Conservation (phyloP, 805 yeast species). For the Barnettozyma botsteinii region DNA sequence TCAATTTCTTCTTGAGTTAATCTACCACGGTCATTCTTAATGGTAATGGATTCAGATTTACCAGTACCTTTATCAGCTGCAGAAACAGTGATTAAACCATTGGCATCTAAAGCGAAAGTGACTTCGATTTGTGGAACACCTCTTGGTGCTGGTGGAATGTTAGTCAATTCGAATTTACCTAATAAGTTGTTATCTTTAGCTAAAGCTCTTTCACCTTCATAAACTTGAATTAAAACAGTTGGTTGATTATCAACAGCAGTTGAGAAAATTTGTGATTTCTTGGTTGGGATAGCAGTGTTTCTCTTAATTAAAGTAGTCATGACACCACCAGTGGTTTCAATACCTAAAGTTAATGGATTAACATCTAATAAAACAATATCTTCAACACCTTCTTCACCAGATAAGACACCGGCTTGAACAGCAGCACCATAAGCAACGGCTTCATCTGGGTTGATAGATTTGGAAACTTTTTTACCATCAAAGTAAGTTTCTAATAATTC, state of each 20-base stretch:
- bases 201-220: constrained; percentile 93
- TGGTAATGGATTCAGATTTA: constrained; percentile 83
- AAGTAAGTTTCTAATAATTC: constrained; percentile 85
- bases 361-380: constrained; percentile 88
- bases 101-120: constrained; percentile 81
- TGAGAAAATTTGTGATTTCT: constrained; percentile 91
- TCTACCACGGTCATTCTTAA: constrained; percentile 92
- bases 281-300: constrained; percentile 93
- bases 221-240: constrained; percentile 89
- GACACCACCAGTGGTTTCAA: constrained; percentile 96
- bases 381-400: constrained; percentile 93
- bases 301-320: constrained; percentile 94
- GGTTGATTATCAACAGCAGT: constrained; percentile 97
- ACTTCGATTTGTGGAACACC: constrained; percentile 90
- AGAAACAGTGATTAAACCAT: constrained; percentile 78
- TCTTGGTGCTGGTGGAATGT: constrained; percentile 88
- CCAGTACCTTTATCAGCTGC: constrained; percentile 95
- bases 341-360: constrained; percentile 90
- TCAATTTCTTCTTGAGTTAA: constrained; percentile 90
- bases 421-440: constrained; percentile 99
- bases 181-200: constrained; percentile 88
- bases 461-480: constrained; percentile 92
- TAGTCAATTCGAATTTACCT: constrained; percentile 81
- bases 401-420: constrained; percentile 95
- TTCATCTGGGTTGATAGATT: constrained; percentile 98